Conservation (phyloP, 2,329 filamentous ascomycete genomes). For the Lanzia echinophila region DNA sequence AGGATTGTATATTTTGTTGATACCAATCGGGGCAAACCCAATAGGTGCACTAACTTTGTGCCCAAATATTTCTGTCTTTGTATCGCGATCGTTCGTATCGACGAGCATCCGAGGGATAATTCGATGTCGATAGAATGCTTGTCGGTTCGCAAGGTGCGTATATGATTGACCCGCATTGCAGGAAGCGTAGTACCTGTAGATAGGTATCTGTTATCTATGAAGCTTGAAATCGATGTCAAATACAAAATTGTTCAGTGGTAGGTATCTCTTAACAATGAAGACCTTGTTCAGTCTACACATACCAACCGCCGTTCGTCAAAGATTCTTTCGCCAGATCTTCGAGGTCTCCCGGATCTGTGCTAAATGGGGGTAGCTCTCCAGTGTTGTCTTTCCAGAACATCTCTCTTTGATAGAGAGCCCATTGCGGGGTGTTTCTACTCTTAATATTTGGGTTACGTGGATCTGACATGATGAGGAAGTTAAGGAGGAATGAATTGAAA, state of each 20-base stretch:
- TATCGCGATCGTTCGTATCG: constrained; percentile 51
- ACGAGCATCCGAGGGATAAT: constrained; percentile 56
- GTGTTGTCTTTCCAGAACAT: constrained; percentile 48
- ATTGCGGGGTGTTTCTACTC: constrained; percentile 45
- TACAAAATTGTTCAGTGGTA: too few relatives aligned
- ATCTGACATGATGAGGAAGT: constrained; percentile 31
- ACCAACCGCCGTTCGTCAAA: constrained; percentile 51
- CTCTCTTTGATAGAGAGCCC: constrained; percentile 47
- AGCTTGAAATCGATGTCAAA: background rate
- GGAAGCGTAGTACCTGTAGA: constrained; percentile 48
- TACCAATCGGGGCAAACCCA: constrained; percentile 58
- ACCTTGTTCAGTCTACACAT: too few relatives aligned
- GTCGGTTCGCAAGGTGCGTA: constrained; percentile 49
- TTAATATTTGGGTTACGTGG: constrained; percentile 45
- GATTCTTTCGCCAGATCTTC: constrained; percentile 50
- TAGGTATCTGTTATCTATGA: too few relatives aligned
- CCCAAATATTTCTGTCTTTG: constrained; percentile 51
- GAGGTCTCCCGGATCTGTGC: constrained; percentile 51
- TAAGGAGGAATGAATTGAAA: background rate
- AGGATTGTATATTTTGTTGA: constrained; percentile 59
- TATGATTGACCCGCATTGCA: constrained; percentile 49
- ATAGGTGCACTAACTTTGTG: constrained; percentile 53
- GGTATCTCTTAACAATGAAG: too few relatives aligned
- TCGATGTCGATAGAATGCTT: constrained; percentile 57
- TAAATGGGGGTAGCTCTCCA: constrained; percentile 42